Base-by-base conservation (phyloP, 805 yeast genomes). In the Saccharomycopsis sp. region DNA sequence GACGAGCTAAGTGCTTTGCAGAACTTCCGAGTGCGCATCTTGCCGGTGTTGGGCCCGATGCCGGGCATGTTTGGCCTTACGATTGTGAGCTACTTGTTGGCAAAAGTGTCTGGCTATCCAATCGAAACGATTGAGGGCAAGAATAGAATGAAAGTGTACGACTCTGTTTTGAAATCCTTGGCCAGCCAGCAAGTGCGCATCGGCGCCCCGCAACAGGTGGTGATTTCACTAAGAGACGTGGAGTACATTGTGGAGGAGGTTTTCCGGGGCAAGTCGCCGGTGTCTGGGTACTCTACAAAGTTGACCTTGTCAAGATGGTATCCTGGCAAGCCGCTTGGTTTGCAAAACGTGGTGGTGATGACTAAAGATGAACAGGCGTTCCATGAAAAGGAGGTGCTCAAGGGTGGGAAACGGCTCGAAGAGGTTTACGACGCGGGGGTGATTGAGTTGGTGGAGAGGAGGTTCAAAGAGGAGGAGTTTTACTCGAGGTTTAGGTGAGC, bases 41-140 rank as follows among this genome's bases (percentile, higher is more conserved):
- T 92, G 42, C 99, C 99, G 0, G 99, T 92, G 0, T 63, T 92
- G 48, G 97, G 98, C 3, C 85, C 98, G 0, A 77, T 92, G 80
- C 99, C 99, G 1, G 96, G 92, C 7, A 80, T 89, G 61, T 92
- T 92, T 64, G 99, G 97, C 1, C 68, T 92, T 36, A 75, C 95
- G 0, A 72, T 89, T 42, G 94, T 95, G 2, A 81, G 96, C 0
- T 79, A 84, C 62, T 65, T 92, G 17, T 61, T 92, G 26, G 82
- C 94, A 2, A 62, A 71, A 3, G 76, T 86, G 6, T 77, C 95
- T 1, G 96, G 92, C 1, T 92, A 92, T 57, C 92, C 94, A 18
- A 75, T 80, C 39, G 96, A 89, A 48, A 92, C 95, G 38, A 74
- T 85, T 32, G 95, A 86, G 51, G 95, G 95, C 6, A 87, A 86